A percentile compares a stretch with the other conserved stretches of the same genome.
Conservation (phyloP, 2,329 filamentous ascomycete species). For the Nemania sp. region DNA sequence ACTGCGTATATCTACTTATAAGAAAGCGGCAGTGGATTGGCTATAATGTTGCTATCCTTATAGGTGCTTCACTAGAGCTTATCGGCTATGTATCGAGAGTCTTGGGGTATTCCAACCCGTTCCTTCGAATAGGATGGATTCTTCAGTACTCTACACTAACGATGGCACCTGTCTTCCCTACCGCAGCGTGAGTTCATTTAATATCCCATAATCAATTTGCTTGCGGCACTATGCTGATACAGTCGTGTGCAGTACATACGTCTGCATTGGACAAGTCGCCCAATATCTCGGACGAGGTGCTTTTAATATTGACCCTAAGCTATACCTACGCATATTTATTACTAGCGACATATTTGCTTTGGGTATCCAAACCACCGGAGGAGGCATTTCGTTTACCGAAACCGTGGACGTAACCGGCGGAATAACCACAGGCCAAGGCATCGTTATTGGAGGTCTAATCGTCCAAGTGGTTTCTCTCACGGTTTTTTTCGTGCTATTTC, state of each 20-base stretch:
- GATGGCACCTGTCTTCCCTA: neutral
- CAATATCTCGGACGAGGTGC: neutral
- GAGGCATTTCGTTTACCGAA: neutral
- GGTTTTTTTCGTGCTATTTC: neutral
- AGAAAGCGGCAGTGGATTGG: neutral
- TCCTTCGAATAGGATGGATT: neutral
- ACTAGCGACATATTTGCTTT: neutral
- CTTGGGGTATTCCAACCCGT: neutral
- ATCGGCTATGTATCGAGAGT: neutral
- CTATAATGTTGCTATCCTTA: neutral
- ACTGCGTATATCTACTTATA: neutral
- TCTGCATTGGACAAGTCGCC: neutral
- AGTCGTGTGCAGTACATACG: neutral
- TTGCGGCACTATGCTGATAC: neutral
- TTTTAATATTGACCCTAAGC: neutral
- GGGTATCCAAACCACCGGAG: neutral
- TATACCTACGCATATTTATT: neutral
- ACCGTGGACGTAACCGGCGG: neutral
- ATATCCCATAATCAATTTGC: neutral
- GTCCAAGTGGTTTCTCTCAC: neutral
- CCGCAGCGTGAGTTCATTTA: neutral
- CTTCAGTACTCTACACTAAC: neutral
- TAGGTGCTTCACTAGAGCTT: neutral
- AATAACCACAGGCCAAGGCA: neutral
- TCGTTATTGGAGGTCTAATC: neutral